Evolutionary conservation across 495 filamentous ascomycete species (phyloP).

Genomic region (Aspergillus nidulans): DNA sequence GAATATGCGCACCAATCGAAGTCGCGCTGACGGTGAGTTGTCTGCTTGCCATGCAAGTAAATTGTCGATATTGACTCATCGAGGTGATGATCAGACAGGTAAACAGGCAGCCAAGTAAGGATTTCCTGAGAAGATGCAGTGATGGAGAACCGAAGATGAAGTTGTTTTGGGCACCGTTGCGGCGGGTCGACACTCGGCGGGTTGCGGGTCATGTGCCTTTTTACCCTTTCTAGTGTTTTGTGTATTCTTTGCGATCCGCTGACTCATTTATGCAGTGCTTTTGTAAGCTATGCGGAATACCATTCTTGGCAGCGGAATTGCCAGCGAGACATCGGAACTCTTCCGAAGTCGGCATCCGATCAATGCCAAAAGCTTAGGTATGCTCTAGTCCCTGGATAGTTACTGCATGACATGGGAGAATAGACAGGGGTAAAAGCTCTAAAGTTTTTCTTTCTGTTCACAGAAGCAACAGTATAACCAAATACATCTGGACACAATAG

Average conservation of each 20-base stretch:
- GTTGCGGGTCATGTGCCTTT: not conserved
- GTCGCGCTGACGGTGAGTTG: slow-evolving; percentile 14
- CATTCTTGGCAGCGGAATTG: not conserved
- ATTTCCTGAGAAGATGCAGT: not conserved
- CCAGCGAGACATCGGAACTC: slow-evolving; percentile 6
- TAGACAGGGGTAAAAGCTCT: too few species aligned
- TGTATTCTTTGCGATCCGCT: not conserved
- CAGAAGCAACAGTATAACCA: too few species aligned
- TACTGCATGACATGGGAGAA: not conserved
- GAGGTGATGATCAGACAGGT: not conserved
- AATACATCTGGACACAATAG: too few species aligned
- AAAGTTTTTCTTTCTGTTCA: too few species aligned
- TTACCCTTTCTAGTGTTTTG: not conserved
- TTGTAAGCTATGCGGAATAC: not conserved
- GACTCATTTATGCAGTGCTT: not conserved
- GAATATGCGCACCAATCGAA: not conserved
- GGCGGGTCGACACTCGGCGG: too few species aligned
- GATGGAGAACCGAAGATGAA: not conserved
- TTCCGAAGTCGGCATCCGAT: slow-evolving; percentile 10
- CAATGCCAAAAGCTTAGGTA: not conserved
- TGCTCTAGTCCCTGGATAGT: not conserved
- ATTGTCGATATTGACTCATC: slow-evolving; percentile 3
- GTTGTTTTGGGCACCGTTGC: not conserved
- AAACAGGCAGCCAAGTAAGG: not conserved
- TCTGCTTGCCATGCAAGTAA: slow-evolving; percentile 1